Evolutionary conservation across 225 moss, liverwort and hornwort species (phyloP).

Genomic region (Physcomitrium patens): DNA sequence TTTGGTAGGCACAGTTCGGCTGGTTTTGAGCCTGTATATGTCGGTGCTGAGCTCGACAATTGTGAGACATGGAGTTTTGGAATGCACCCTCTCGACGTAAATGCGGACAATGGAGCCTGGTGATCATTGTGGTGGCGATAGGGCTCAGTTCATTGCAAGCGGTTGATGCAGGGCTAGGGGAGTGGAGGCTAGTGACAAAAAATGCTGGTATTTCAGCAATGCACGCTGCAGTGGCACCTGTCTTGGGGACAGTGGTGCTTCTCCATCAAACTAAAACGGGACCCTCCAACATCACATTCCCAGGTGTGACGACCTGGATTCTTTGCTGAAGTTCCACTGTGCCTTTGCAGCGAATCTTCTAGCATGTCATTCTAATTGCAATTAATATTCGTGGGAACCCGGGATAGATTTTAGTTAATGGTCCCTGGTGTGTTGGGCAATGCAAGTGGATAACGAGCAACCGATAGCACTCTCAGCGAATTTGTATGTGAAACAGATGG

Average conservation of each 20-base stretch:
- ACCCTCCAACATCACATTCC: constrained; percentile 13
- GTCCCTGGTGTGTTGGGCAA: neutral
- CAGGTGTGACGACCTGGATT: neutral
- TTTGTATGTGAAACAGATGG: neutral
- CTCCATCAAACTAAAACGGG: neutral
- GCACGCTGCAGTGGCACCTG: constrained; percentile 6
- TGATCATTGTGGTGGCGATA: neutral
- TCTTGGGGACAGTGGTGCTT: constrained; percentile 13
- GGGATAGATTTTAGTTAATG: neutral
- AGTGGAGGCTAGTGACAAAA: neutral
- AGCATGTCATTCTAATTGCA: too few species aligned
- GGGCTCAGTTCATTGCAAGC: neutral
- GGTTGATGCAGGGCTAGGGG: neutral
- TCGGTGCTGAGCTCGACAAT: too few species aligned
- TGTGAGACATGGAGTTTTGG: too few species aligned
- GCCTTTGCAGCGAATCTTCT: too few species aligned
- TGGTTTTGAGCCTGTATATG: too few species aligned
- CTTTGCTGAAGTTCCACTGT: neutral
- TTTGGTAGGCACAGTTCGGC: too few species aligned
- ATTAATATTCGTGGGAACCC: too few species aligned
- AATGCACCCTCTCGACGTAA: too few species aligned
- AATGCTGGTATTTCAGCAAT: constrained; percentile 7
- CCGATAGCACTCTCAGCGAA: too few species aligned
- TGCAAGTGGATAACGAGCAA: too few species aligned
- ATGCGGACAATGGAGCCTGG: neutral